Conservation (phyloP, 345 rosid species). For the Citrus reticulata region DNA sequence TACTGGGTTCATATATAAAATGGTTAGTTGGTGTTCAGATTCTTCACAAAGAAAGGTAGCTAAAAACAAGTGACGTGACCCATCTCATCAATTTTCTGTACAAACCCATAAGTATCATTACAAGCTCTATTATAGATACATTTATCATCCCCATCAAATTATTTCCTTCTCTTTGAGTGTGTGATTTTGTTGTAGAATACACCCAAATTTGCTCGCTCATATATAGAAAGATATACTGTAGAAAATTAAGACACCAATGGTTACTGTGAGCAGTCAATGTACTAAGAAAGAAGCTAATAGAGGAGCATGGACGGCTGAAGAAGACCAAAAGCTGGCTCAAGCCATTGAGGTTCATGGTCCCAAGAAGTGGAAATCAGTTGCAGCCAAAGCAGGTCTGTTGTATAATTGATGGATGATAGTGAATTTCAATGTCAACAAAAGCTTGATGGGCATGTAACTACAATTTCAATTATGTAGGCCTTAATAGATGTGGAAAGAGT, state of each 20-base stretch:
- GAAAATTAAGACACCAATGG: constrained; percentile 21
- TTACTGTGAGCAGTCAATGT: constrained; percentile 14
- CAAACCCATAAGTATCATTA: not conserved
- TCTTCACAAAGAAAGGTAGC: constrained; percentile 29
- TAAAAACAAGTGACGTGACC: constrained; percentile 7
- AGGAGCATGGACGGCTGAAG: constrained; percentile 53
- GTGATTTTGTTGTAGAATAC: no score
- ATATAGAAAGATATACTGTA: not conserved
- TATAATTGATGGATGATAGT: not conserved
- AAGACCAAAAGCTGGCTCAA: constrained; percentile 40
- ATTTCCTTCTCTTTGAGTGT: not conserved
- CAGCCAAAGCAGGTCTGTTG: constrained; percentile 45
- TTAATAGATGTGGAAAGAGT: constrained; percentile 51
- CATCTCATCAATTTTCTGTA: not conserved
- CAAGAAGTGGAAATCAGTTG: constrained; percentile 41
- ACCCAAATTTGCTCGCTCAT: not conserved
- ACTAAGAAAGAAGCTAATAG: constrained; percentile 34
- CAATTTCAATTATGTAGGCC: constrained; percentile 24
- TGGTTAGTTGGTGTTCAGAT: constrained; percentile 20
- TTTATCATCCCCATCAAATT: not conserved
- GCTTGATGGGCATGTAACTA: not conserved
- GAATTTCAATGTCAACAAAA: not conserved
- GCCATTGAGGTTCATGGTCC: constrained; percentile 46
- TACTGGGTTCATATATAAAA: not conserved
- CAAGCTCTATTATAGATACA: not conserved